Evolutionary conservation across 352 stramenopile genomes (phyloP).

Genomic region (Hyaloperonospora brassicae): DNA sequence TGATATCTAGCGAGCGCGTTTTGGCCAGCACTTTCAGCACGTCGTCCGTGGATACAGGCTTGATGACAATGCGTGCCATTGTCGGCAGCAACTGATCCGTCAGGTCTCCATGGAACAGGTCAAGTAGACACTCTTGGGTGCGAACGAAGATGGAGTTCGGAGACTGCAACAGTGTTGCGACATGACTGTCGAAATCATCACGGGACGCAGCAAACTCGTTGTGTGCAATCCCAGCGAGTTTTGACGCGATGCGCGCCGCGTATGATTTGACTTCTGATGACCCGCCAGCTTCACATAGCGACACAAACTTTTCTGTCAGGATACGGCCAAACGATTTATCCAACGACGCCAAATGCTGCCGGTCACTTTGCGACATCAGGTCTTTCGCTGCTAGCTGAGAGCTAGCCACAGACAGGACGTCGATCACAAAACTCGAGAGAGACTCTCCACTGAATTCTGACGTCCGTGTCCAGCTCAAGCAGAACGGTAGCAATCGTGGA

Average conservation of each 20-base stretch:
- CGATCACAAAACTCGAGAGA: constrained; percentile 53
- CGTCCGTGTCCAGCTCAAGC: constrained; percentile 47
- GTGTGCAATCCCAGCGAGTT: constrained; percentile 39
- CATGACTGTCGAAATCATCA: constrained; percentile 56
- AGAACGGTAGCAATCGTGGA: constrained; percentile 42
- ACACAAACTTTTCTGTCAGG: constrained; percentile 59
- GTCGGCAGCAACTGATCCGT: constrained; percentile 52
- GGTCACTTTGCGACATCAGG: constrained; percentile 30
- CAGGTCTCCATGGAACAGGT: constrained; percentile 45
- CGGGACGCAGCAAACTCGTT: constrained; percentile 34
- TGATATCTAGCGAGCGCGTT: constrained; percentile 55
- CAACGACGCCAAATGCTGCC: constrained; percentile 33
- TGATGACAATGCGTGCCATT: constrained; percentile 45
- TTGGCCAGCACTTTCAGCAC: constrained; percentile 46
- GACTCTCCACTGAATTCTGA: constrained; percentile 38
- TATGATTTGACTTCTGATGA: constrained; percentile 17
- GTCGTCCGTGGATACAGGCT: constrained; percentile 20
- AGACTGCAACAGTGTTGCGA: constrained; percentile 56
- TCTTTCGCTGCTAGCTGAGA: constrained; percentile 24
- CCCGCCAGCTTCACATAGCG: constrained; percentile 27
- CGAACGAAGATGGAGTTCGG: constrained; percentile 53
- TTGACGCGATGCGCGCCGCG: constrained; percentile 36
- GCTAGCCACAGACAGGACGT: constrained; percentile 44
- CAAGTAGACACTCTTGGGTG: constrained; percentile 44
- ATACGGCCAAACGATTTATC: constrained; percentile 49